Evolutionary conservation across 352 stramenopile species (phyloP).

Genomic region (Phytopythium delawarense): DNA sequence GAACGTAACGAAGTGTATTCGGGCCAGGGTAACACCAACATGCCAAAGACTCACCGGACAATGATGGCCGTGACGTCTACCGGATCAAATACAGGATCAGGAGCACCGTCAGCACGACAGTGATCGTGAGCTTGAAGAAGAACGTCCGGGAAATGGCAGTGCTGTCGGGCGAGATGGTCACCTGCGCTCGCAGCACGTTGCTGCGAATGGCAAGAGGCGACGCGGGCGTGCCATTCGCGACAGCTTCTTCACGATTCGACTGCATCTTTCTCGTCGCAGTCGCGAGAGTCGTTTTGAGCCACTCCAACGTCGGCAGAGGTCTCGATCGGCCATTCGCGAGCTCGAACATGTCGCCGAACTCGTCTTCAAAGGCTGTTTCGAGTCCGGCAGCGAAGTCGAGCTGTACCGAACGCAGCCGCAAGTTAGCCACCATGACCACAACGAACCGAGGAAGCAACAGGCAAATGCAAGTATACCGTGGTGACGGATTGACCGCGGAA

Average conservation of each 20-base stretch:
- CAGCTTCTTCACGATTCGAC: constrained; percentile 7
- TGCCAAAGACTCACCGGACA: not conserved
- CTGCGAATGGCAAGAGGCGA: constrained; percentile 34
- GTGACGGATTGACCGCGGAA: constrained; percentile 36
- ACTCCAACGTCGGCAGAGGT: constrained; percentile 38
- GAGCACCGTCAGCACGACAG: constrained; percentile 51
- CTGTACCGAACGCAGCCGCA: constrained; percentile 8
- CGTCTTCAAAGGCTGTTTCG: constrained; percentile 50
- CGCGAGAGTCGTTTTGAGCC: constrained; percentile 42
- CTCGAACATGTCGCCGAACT: constrained; percentile 79
- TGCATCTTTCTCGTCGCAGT: constrained; percentile 13
- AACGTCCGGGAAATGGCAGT: constrained; percentile 53
- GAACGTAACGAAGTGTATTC: not conserved
- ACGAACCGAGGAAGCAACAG: not conserved
- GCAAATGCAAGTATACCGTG: constrained; percentile 17
- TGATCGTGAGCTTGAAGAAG: constrained; percentile 67
- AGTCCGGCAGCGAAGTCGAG: constrained; percentile 44
- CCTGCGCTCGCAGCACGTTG: constrained; percentile 39
- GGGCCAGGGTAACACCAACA: not conserved
- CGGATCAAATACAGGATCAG: constrained; percentile 46
- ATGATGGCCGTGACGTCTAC: not conserved
- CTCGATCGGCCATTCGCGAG: constrained; percentile 42
- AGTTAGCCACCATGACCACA: not conserved
- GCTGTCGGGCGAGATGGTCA: constrained; percentile 35
- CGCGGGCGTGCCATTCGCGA: not conserved